Conservation (phyloP, 2,329 filamentous ascomycete species). For the Pyricularia pennisetigena region DNA sequence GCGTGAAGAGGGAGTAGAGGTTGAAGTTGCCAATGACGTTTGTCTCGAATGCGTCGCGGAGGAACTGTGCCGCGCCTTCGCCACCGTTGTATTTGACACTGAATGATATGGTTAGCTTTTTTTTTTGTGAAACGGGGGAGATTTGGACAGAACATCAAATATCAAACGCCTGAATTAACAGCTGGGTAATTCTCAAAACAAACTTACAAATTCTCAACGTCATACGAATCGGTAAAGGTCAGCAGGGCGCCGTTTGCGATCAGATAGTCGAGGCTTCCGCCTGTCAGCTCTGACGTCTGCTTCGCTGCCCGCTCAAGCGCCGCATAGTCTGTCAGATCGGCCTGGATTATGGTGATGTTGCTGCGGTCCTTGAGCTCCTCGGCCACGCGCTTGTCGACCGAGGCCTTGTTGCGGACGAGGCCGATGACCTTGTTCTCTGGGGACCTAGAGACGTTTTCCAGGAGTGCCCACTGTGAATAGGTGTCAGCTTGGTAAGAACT, state of each 20-base stretch:
- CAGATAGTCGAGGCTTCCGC: constrained; percentile 36
- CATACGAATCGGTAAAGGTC: constrained; percentile 16
- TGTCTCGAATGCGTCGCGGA: constrained; percentile 24
- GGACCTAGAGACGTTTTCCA: constrained; percentile 33
- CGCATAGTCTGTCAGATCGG: constrained; percentile 29
- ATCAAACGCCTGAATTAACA: too few species aligned
- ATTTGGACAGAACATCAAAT: too few species aligned
- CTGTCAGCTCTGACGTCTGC: constrained; percentile 20
- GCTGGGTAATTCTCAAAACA: too few species aligned
- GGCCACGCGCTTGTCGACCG: constrained; percentile 31
- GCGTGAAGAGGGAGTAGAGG: constrained; percentile 41
- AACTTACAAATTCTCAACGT: constrained; percentile 27
- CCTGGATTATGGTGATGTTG: constrained; percentile 36
- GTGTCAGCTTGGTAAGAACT: background rate
- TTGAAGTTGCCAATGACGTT: constrained; percentile 45
- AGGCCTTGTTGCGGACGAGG: constrained; percentile 34
- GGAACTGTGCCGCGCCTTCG: constrained; percentile 20
- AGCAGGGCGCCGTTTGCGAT: constrained; percentile 38
- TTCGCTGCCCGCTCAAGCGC: constrained; percentile 22
- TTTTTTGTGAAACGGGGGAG: too few species aligned
- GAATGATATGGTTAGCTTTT: background rate
- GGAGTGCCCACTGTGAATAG: constrained; percentile 30
- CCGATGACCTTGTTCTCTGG: constrained; percentile 34
- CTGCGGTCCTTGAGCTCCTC: constrained; percentile 24
- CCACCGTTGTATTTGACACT: constrained; percentile 19